Base-by-base conservation (phyloP, 805 yeast genomes). In the Komagataella ulmi region DNA sequence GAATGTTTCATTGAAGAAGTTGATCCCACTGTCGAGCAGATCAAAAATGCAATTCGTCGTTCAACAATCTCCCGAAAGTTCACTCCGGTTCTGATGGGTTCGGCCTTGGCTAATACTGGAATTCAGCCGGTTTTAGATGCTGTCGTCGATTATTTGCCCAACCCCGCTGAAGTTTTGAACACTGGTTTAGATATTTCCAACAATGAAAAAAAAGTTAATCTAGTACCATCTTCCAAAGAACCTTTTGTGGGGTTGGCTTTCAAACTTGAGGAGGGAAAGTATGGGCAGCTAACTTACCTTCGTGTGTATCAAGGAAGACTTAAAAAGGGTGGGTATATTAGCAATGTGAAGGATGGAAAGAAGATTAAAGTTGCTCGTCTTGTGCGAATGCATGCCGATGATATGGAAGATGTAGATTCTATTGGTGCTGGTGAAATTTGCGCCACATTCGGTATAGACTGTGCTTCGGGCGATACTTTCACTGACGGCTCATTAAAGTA, bases 81-180 rank as follows among this genome's bases (percentile, higher is more conserved):
- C 74, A 88, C 98, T 12, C 99, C 99, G n/a, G 98, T 93, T n/a
- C 74, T 91, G 57, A 93, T 93, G 97, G 99, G 99, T 19, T 88
- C 97, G 49, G 99, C 99, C 17, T 76, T 93, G 57, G 99, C 98
- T 53, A 93, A 93, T 72, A 87, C 83, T 58, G 97, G 97, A 68
- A 77, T 93, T 57, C 99, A 93, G 73, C 90, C 90, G 19, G 97
- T 91, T 44, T 75, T 93, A 59, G 97, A 93, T 67, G 93, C 97
- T 45, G 96, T 93, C 54, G 91, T 91, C 57, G 97, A 91, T 66
- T 93, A 82, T 69, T 77, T 93, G 61, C 99, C 99, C 48, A 83
- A 91, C 66, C 99, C 99, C 52, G 81, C 93, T 55, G 96, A 93
- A 69, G 83, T 93, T 52, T 73, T 88, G 61, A 93, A 93, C 71